These are phyloP conservation scores for Aspergillus neoniger DNA, from an alignment of 2,329 filamentous ascomycete genomes.

Conservation along the genomic window DNA sequence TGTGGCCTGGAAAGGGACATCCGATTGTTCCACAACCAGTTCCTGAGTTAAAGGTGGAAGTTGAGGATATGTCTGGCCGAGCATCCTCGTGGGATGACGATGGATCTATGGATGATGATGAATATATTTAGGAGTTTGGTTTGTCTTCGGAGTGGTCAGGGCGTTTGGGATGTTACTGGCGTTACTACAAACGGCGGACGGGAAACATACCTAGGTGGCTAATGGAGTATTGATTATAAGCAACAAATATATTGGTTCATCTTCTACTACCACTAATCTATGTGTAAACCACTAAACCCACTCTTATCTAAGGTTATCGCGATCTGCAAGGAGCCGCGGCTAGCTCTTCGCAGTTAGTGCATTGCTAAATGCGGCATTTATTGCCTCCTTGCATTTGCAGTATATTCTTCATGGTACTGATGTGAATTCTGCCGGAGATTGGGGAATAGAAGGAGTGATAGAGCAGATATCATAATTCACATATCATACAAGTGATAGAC, in stretches of 20 bases:
- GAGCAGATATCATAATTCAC: no score
- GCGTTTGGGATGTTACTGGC: conserved; percentile 1
- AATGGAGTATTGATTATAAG: no score
- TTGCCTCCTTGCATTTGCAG: not conserved
- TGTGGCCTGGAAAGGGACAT: conserved; percentile 11
- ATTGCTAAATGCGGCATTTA: not conserved
- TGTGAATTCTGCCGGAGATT: no score
- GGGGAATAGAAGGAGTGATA: no score
- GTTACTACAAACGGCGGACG: not conserved
- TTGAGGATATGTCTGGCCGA: conserved; percentile 3
- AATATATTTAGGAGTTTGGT: conserved; percentile 26
- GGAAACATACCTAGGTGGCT: not conserved
- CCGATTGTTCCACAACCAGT: conserved; percentile 8
- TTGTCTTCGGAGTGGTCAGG: not conserved
- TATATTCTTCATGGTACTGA: not conserved
- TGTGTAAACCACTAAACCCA: not conserved
- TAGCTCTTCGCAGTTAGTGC: conserved; percentile 1
- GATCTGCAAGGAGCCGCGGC: conserved; percentile 4
- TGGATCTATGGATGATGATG: conserved; percentile 37
- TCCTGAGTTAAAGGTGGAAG: conserved; percentile 11
- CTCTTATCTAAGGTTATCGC: conserved; percentile 10
- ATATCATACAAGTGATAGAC: no score
- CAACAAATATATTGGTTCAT: no score
- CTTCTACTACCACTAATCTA: no score
- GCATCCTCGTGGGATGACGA: conserved; percentile 10